These are phyloP conservation scores for Penicillium crystallinum DNA, from an alignment of 495 filamentous ascomycete genomes.

Conservation along the genomic window DNA sequence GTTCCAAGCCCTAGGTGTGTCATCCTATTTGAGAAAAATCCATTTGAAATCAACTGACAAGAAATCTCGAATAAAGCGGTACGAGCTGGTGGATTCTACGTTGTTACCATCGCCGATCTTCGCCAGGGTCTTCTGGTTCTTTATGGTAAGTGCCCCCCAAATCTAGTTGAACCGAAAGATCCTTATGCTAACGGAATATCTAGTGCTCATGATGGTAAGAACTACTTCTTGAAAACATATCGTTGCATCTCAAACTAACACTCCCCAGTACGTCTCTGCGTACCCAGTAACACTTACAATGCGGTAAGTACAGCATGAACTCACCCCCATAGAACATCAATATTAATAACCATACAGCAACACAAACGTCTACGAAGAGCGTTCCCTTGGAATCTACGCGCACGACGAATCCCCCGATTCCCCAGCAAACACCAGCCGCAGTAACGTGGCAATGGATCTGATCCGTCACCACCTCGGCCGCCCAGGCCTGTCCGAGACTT, in stretches of 20 bases:
- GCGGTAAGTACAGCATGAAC: conserved; percentile 23
- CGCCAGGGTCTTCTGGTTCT: conserved; percentile 71
- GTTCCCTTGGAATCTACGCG: conserved; percentile 61
- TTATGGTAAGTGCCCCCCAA: conserved; percentile 42
- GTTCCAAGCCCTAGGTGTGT: conserved; percentile 64
- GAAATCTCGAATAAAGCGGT: conserved; percentile 45
- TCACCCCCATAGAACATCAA: background rate
- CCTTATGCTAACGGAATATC: conserved; percentile 2
- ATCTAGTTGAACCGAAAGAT: background rate
- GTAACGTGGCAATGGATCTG: conserved; percentile 20
- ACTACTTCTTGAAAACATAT: background rate
- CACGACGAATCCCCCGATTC: conserved; percentile 28
- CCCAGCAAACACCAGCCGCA: conserved; percentile 15
- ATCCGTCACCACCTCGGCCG: conserved; percentile 26
- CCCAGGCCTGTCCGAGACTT: conserved; percentile 24
- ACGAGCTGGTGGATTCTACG: conserved; percentile 77
- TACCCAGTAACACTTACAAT: conserved; percentile 57
- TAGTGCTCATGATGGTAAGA: conserved; percentile 75
- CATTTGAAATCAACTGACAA: conserved; percentile 4
- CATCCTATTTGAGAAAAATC: background rate
- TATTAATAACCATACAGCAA: conserved; percentile 30
- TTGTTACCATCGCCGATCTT: conserved; percentile 65
- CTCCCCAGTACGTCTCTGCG: conserved; percentile 54
- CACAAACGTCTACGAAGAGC: conserved; percentile 76
- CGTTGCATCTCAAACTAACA: conserved; percentile 6